phyloP scores from a whole-genome alignment of 108 stramenopile species.

The Pseudonitzschia delicatissima region DNA sequence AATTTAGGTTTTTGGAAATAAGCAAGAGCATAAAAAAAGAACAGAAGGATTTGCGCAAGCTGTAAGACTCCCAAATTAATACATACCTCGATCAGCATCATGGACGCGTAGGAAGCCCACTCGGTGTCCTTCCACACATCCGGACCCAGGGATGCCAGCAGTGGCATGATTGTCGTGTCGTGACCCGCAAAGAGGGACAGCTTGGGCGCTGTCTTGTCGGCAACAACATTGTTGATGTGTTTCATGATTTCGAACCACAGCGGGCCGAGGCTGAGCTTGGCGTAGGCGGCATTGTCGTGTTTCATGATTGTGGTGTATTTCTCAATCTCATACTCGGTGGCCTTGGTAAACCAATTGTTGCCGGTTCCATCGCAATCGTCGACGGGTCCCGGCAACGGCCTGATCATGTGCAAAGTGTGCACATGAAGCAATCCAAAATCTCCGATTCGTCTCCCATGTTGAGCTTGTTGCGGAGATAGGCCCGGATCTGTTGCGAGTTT shows the following conservation, averaged over 20 bases:
- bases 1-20: not conserved
- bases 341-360: conserved; percentile 8
- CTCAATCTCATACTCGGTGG: conserved; percentile 16
- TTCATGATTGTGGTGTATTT: conserved; percentile 23
- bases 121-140: conserved; percentile 58
- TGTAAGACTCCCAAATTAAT: too few relatives aligned
- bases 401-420: conserved; percentile 77
- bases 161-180: conserved; percentile 83
- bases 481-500: conserved; percentile 29
- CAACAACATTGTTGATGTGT: conserved; percentile 45
- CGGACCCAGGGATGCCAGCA: conserved; percentile 70
- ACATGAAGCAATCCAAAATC: not conserved
- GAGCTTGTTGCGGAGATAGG: conserved; percentile 19
- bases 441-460: conserved; percentile 20
- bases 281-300: conserved; percentile 41
- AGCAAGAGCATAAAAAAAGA: conserved; percentile 3
- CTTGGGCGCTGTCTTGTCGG: not conserved
- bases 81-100: conserved; percentile 70
- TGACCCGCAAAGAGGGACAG: conserved; percentile 76
- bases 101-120: conserved; percentile 82
- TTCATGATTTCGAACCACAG: conserved; percentile 68
- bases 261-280: conserved; percentile 72
- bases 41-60: too few relatives aligned
- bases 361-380: conserved; percentile 53
- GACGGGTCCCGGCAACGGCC: conserved; percentile 55